Evolutionary conservation across 768 basidiomycete species (phyloP), one percentile per base, ranked within the genome.

Genomic region (Clavulina sp.): DNA sequence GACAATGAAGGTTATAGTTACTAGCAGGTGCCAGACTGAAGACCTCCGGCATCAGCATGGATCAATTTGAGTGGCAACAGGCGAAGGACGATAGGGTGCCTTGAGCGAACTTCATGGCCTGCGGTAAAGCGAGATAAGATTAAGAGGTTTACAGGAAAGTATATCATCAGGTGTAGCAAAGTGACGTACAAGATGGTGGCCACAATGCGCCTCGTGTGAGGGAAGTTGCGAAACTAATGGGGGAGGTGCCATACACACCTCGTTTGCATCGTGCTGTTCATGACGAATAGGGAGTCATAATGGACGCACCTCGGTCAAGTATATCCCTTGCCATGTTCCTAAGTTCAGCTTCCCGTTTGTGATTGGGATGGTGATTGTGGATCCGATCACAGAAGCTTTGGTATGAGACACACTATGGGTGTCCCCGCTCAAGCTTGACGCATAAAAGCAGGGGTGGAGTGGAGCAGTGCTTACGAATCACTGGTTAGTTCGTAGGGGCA

Each of bases 291-390:
- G 28, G 26, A 13, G 43, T 7, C 16, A 46, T 33, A 34, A 26
- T 16, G 19, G 34, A 38, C 48, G 18, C 16, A 49, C 48, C 31
- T 49, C 48, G 16, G 48, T 33, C 28, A 49, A 30, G 28, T 49
- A 49, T 7, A 49, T 49, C 7, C 48, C 89, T 73, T 95, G 91
- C 91, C 91, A 95, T 23, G 85, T 91, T 7, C 91, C 91, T 48
- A 95, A 67, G 56, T 81, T 84, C 57, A 93, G 67, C 44, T 70
- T 67, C 1, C 65, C 52, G 26, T 55, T 73, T 2, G 83, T 82
- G 57, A 96, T 86, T 2, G 91, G 91, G 36, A 96, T 65, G 61
- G 80, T 77, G 53, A 95, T 71, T 0, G 84, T 80, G 19, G 82
- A 72, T 19, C 92, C 91, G 43, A 95, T 70, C 30, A 96, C 71